Conservation (phyloP, 2,329 filamentous ascomycete genomes). For the Aureobasidium sp. region DNA sequence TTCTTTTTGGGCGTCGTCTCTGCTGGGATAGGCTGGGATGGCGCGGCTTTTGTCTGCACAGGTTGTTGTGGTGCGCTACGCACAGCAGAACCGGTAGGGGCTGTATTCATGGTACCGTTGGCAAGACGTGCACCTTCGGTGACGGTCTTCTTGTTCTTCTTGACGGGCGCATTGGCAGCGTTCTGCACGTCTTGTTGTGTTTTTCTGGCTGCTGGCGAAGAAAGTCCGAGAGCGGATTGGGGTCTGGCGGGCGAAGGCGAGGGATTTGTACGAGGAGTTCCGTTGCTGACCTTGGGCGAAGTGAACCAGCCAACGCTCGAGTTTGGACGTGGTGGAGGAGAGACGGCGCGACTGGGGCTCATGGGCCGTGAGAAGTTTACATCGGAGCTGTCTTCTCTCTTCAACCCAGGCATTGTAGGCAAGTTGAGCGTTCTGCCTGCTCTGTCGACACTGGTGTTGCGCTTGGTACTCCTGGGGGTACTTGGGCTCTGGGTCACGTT, state of each 20-base stretch:
- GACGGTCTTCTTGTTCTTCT: constrained; percentile 32
- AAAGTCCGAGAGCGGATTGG: constrained; percentile 22
- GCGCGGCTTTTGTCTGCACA: background rate
- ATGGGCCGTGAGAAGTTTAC: constrained; percentile 50
- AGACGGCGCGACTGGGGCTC: constrained; percentile 11
- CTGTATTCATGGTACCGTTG: constrained; percentile 45
- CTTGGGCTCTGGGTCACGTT: constrained; percentile 34
- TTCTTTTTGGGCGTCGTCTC: constrained; percentile 12
- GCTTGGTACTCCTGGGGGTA: constrained; percentile 30
- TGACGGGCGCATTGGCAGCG: constrained; percentile 33
- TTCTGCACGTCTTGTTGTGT: constrained; percentile 29
- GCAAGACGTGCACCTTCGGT: constrained; percentile 34
- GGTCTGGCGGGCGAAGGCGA: constrained; percentile 23
- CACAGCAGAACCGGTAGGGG: constrained; percentile 43
- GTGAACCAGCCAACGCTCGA: constrained; percentile 31
- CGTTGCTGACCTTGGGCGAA: constrained; percentile 22
- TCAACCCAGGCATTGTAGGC: constrained; percentile 36
- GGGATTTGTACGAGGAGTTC: constrained; percentile 19
- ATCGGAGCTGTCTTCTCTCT: constrained; percentile 35
- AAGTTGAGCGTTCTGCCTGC: constrained; percentile 24
- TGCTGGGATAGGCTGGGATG: background rate
- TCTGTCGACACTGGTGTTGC: constrained; percentile 25
- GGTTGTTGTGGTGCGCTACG: background rate
- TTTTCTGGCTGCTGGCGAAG: constrained; percentile 20
- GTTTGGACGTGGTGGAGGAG: constrained; percentile 11